These are phyloP conservation scores for Agrocybe pediades DNA, from an alignment of 768 basidiomycete genomes.

Conservation along the genomic window DNA sequence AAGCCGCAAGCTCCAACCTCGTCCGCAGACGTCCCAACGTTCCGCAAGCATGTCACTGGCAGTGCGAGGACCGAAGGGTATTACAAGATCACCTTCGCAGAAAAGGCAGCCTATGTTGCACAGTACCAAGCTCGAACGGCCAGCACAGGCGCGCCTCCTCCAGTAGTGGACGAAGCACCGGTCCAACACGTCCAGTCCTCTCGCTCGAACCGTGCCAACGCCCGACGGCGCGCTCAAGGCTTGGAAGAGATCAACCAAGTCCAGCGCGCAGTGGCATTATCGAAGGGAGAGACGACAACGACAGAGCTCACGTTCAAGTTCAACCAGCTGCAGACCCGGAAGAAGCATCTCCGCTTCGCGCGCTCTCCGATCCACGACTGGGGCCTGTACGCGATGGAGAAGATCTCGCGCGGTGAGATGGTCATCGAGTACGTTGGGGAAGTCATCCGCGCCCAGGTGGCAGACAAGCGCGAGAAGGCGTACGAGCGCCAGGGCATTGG, in stretches of 20 bases:
- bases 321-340: slow-evolving; percentile 96
- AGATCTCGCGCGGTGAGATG: slow-evolving; percentile 93
- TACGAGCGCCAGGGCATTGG: slow-evolving; percentile 98
- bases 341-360: slow-evolving; percentile 96
- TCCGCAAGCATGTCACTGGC: slow-evolving; percentile 79
- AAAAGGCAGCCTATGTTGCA: slow-evolving; percentile 90
- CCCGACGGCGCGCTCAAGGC: slow-evolving; percentile 87
- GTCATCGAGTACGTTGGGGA: slow-evolving; percentile 99
- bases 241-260: slow-evolving; percentile 95
- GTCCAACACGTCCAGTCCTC: slow-evolving; percentile 70
- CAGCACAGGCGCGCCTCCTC: slow-evolving; percentile 33
- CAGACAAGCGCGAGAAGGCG: slow-evolving; percentile 95
- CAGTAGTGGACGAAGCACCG: slow-evolving; percentile 46
- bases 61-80: slow-evolving; percentile 93
- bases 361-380: slow-evolving; percentile 97
- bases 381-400: slow-evolving; percentile 98
- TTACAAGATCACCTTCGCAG: slow-evolving; percentile 91
- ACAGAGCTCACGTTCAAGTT: slow-evolving; percentile 88
- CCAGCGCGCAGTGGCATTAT: slow-evolving; percentile 75
- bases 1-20: slow-evolving; percentile 20
- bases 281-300: slow-evolving; percentile 72
- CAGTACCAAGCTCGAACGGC: slow-evolving; percentile 76
- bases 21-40: slow-evolving; percentile 45
- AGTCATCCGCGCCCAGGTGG: slow-evolving; percentile 91
- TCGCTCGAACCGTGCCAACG: slow-evolving; percentile 89